Conservation (phyloP, 805 yeast genomes). For the Pichia insulana region DNA sequence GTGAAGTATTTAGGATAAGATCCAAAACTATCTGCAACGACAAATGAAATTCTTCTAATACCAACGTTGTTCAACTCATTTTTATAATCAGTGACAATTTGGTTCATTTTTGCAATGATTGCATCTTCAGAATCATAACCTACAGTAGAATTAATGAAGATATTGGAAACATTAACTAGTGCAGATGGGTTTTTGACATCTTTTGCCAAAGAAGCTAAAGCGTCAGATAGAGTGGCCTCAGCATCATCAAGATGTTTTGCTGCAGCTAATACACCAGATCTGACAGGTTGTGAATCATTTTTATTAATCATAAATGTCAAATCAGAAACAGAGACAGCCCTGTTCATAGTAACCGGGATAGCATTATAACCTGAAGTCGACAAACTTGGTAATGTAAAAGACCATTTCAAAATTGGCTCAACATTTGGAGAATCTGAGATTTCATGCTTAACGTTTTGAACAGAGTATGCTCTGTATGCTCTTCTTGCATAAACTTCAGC, state of each 20-base stretch:
- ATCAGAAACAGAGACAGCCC: conserved; percentile 91
- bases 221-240: conserved; percentile 72
- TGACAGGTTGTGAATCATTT: conserved; percentile 55
- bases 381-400: conserved; percentile 73
- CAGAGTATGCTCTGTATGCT: conserved; percentile 92
- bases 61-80: conserved; percentile 63
- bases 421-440: conserved; percentile 36
- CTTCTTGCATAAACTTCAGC: conserved; percentile 95
- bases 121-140: conserved; percentile 68
- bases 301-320: conserved; percentile 74
- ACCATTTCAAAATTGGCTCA: conserved; percentile 76
- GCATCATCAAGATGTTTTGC: conserved; percentile 80
- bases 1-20: conserved; percentile 93
- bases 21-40: conserved; percentile 76
- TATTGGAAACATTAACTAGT: conserved; percentile 73
- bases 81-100: conserved; percentile 56
- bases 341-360: conserved; percentile 55
- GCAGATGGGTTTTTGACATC: conserved; percentile 27
- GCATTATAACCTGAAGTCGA: conserved; percentile 68
- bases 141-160: conserved; percentile 65
- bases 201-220: conserved; percentile 61
- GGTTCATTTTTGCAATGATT: conserved; percentile 52
- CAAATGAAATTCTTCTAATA: conserved; percentile 89
- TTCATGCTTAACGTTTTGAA: conserved; percentile 64
- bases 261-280: conserved; percentile 82